Conservation (phyloP, 148 eudicot species). For the Rhododendron williamsianum region DNA sequence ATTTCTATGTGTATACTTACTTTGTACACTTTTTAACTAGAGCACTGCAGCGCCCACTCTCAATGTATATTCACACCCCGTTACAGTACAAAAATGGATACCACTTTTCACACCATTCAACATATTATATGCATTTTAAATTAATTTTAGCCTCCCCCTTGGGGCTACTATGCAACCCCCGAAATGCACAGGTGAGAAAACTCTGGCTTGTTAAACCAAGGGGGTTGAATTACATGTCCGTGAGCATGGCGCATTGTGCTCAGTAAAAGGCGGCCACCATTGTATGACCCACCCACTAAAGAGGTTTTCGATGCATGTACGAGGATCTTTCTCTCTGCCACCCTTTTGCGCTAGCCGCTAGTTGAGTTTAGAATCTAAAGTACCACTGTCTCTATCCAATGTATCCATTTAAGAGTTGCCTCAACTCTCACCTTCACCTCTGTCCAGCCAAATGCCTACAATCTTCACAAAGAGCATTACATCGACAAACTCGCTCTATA, state of each 20-base stretch:
- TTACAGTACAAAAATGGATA: neutral
- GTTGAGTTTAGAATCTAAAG: neutral
- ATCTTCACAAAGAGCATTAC: neutral
- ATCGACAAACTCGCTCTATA: neutral
- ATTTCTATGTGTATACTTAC: neutral
- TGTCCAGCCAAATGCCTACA: neutral
- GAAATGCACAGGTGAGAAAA: neutral
- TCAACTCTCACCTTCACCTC: neutral
- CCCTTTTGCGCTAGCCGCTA: neutral
- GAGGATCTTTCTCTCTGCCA: neutral
- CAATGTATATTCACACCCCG: neutral
- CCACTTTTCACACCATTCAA: neutral
- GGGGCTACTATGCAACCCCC: neutral
- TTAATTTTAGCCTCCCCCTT: neutral
- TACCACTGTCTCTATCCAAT: neutral
- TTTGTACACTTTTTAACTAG: neutral
- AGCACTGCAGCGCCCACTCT: neutral
- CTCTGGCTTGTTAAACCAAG: neutral
- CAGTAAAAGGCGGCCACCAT: neutral
- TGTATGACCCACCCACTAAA: neutral
- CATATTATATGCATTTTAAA: neutral
- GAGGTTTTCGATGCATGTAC: neutral
- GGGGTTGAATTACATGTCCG: neutral
- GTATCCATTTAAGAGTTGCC: neutral
- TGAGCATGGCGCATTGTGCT: neutral